Base-by-base conservation (phyloP, 2,329 filamentous ascomycete species). In the Annulohypoxylon truncatum region DNA sequence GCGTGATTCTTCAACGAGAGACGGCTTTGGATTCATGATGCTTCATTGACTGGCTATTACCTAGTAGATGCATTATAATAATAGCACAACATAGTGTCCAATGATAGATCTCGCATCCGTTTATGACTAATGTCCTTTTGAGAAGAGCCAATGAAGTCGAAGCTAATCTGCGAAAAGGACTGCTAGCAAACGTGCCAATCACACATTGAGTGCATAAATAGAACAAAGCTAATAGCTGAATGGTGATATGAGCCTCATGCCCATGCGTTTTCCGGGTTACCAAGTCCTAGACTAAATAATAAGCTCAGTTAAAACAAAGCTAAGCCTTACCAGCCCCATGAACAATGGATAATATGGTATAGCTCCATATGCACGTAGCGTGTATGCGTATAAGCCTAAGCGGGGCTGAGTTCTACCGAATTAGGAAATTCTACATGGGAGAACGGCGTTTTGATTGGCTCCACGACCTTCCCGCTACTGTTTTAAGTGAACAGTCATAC, bases 371-470 rank as follows among this genome's bases (percentile, higher is more conserved):
- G 42, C 18, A 42, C 20, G 42, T 46, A 46, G 18, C 20, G 20
- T 35, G 15, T 18, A 29, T 31, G 47, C 7, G 24, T 52, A n/a
- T 53, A 15, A 22, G 38, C n/a, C 18, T 28, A 13, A 46, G 48
- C 51, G 62, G 56, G 31, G 44, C 33, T 2, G 10, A 0, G 7
- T 47, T 29, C 28, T 66, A 59, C 64, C 33, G 9, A 2, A 58
- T 66, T 51, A 52, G 64, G 64, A 18, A 63, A 63, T 46, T 8
- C 2, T 3, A 8, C n/a, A n/a, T 26, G 12, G 31, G 28, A 35
- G 35, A 33, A 4, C 29, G 7, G 9, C 31, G 28, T 3, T 26
- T 10, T 66, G 59, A 63, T 66, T 66, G 64, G 64, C 44, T 60
- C 2, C 12, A 2, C 20, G 22, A 48, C 12, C 2, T 18, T 15